Base-by-base conservation (phyloP, 2,329 filamentous ascomycete genomes). In the Simplicillium sp. region DNA sequence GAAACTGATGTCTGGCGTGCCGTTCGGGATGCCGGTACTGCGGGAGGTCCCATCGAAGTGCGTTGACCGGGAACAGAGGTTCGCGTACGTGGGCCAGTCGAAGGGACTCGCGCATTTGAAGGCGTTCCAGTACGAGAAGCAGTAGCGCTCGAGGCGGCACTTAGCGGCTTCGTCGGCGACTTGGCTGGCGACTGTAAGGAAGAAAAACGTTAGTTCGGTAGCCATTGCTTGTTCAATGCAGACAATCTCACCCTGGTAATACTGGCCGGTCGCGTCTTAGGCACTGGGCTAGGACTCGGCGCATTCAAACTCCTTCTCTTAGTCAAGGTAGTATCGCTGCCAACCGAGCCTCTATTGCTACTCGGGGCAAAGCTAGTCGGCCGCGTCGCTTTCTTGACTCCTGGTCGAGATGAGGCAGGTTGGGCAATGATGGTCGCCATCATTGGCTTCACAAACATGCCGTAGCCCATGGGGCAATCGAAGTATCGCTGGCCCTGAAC, bases 401-500 rank as follows among this genome's bases (percentile, higher is more conserved):
- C 54, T 8, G 64, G 58, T 44, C 60, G 66, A 16, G 59, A 49
- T 5, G 57, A 47, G 11, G 67, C 59, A 9, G 71, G 56, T 36
- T 77, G 65, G 37, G 70, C 68, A 40, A 82, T 61, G 47, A 80
- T 67, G 11, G 71, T 73, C 38, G 92, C 70, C 43, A 82, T 82
- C 40, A 75, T 66, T 25, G 87, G 81, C 47, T 86, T 77, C 41
- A 96, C 76, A 54, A 98, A 97, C 78, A 98, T 92, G 56, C 80
- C 80, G 48, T 70, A 70, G 33, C 70, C 87, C 77, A 75, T 82
- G 62, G 57, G 73, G 64, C 90, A 97, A 38, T 89, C 79, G 53
- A 95, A 97, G 59, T 97, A 97, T 15, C 87, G 73, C 56, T 87
- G 77, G 46, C 87, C 89, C 60, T 90, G 78, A 36, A 97, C 87